phyloP scores from a whole-genome alignment of 176 grass and related monocot species.

The Tillandsia leiboldiana region DNA sequence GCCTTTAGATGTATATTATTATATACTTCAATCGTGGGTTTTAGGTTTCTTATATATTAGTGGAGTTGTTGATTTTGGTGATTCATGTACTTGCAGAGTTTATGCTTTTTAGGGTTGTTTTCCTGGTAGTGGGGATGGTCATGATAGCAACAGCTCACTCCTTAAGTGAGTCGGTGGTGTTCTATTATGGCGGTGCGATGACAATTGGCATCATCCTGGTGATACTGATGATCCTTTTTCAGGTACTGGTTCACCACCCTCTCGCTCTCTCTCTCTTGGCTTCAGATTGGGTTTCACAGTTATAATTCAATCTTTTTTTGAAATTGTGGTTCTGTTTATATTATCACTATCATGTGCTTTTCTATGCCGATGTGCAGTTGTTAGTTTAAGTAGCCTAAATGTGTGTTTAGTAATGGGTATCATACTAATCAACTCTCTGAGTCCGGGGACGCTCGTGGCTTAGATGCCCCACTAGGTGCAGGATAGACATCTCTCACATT shows the following conservation, averaged over 20 bases:
- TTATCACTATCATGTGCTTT: neutral
- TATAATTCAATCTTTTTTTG: neutral
- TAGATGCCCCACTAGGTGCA: too few species aligned
- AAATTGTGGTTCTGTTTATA: neutral
- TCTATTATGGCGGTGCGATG: constrained; percentile 93
- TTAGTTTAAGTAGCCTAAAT: too few species aligned
- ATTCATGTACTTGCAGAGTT: constrained; percentile 40
- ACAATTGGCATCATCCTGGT: constrained; percentile 80
- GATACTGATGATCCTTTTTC: constrained; percentile 75
- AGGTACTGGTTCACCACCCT: constrained; percentile 36
- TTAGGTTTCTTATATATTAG: neutral
- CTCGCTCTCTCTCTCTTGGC: neutral
- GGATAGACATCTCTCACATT: too few species aligned
- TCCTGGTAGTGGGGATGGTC: constrained; percentile 67
- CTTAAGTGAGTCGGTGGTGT: constrained; percentile 69
- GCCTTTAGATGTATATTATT: too few species aligned
- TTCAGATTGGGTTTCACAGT: neutral
- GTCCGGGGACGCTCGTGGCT: neutral
- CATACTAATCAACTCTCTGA: too few species aligned
- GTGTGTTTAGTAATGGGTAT: too few species aligned
- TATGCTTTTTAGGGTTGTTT: constrained; percentile 57
- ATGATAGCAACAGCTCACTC: constrained; percentile 54
- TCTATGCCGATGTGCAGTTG: neutral
- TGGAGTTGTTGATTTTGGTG: neutral
- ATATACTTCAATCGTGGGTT: neutral